Conservation (phyloP, 371 early-diverging fungal genomes). For the Lichtheimia hyalospora region DNA sequence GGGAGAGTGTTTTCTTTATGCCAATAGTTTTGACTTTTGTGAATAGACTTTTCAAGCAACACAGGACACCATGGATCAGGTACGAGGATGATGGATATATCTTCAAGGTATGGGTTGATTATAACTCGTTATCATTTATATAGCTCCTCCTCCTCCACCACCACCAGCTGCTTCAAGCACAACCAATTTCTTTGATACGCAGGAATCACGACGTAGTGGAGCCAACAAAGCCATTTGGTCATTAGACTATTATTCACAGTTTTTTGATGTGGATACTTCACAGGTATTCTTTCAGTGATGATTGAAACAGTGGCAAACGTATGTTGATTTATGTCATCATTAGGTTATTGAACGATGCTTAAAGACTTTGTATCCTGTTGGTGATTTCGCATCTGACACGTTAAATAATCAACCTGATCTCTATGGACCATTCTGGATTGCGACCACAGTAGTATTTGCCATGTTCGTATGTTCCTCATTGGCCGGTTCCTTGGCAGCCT, state of each 20-base stretch:
- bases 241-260: conserved; percentile 84
- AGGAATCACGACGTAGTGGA: conserved; percentile 26
- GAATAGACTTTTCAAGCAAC: conserved; percentile 21
- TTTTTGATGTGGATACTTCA: conserved; percentile 88
- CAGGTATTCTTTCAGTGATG: conserved; percentile 50
- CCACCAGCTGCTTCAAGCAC: conserved; percentile 17
- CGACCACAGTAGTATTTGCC: conserved; percentile 89
- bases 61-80: conserved; percentile 16
- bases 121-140: neutral
- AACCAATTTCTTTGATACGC: conserved; percentile 38
- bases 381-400: conserved; percentile 46
- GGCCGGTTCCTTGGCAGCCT: conserved; percentile 79
- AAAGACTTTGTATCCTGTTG: conserved; percentile 51
- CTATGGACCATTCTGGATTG: conserved; percentile 90
- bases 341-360: conserved; percentile 47
- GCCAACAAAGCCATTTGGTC: conserved; percentile 66
- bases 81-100: neutral
- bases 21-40: neutral
- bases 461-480: conserved; percentile 91
- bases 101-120: neutral
- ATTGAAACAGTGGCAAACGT: neutral
- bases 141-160: conserved; percentile 17
- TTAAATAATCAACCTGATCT: conserved; percentile 49
- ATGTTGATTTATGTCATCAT: neutral
- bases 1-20: neutral